Conservation (phyloP, 2,329 filamentous ascomycete species). For the Fusarium abutilonis region DNA sequence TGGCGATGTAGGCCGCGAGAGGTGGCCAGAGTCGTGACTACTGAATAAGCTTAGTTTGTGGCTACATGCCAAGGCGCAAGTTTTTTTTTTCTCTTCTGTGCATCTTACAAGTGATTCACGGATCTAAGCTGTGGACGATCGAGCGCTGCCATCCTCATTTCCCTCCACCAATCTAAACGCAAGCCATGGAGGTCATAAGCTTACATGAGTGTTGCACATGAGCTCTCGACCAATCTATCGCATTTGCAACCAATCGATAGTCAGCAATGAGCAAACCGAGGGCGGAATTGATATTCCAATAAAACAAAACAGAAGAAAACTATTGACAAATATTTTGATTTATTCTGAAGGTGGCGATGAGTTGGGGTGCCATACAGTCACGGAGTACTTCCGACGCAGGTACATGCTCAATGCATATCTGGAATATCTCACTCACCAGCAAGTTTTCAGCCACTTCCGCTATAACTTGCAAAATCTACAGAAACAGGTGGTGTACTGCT, state of each 20-base stretch:
- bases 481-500: constrained; percentile 16
- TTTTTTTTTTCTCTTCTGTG: not conserved
- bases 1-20: constrained; percentile 11
- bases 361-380: constrained; percentile 14
- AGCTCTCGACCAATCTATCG: not conserved
- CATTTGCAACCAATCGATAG: constrained; percentile 4
- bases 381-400: constrained; percentile 17
- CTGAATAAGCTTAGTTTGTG: too few species aligned
- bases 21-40: not conserved
- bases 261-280: constrained; percentile 1
- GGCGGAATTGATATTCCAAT: constrained; percentile 1
- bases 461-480: constrained; percentile 8
- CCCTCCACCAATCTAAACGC: constrained; percentile 5
- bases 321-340: not conserved
- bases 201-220: not conserved
- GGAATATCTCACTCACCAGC: constrained; percentile 5
- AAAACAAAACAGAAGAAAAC: not conserved
- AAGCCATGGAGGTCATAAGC: constrained; percentile 6
- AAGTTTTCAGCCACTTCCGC: constrained; percentile 23
- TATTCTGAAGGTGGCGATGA: not conserved
- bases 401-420: constrained; percentile 13
- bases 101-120: constrained; percentile 4
- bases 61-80: not conserved
- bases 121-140: constrained; percentile 25
- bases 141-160: constrained; percentile 6